Percentiles rank a stretch among this genome's conserved stretches.
phyloP scores from a whole-genome alignment of 1,284 basidiomycete species.

The Melampsora occidentalis region DNA sequence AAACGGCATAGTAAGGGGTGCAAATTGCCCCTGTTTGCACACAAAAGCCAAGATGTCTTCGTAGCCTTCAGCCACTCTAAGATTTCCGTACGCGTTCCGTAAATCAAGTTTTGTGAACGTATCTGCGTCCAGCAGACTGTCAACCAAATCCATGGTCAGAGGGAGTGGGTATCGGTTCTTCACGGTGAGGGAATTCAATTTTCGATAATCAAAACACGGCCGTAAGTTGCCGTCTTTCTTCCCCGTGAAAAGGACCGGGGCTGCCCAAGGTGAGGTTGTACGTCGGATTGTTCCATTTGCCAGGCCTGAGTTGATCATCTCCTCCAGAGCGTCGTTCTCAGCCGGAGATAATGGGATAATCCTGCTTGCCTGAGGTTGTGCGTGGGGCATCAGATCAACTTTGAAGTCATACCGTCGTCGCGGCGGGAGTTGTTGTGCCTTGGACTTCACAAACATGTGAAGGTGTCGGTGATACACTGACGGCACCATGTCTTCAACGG shows the following conservation, averaged over 20 bases:
- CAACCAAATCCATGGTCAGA: neutral
- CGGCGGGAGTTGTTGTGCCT: too few species aligned
- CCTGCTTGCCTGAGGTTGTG: too few species aligned
- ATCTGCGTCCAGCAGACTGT: neutral
- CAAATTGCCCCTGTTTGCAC: neutral
- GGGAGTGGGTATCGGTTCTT: neutral
- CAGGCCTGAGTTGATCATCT: neutral
- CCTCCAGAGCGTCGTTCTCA: neutral
- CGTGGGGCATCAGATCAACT: too few species aligned
- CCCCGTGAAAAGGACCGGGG: neutral
- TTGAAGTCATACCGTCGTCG: too few species aligned
- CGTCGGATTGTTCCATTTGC: neutral
- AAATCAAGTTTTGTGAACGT: conserved; percentile 3
- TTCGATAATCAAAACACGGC: neutral
- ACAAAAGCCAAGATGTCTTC: neutral
- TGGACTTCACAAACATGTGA: too few species aligned
- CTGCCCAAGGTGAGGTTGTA: conserved; percentile 5
- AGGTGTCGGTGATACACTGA: too few species aligned
- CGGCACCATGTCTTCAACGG: too few species aligned
- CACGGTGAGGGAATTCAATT: neutral
- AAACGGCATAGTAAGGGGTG: conserved; percentile 29
- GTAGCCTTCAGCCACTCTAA: neutral
- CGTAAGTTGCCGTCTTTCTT: conserved; percentile 9
- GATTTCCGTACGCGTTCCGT: neutral
- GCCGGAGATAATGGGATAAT: neutral